Conservation (phyloP, 768 basidiomycete genomes). For the Suillus spraguei region DNA sequence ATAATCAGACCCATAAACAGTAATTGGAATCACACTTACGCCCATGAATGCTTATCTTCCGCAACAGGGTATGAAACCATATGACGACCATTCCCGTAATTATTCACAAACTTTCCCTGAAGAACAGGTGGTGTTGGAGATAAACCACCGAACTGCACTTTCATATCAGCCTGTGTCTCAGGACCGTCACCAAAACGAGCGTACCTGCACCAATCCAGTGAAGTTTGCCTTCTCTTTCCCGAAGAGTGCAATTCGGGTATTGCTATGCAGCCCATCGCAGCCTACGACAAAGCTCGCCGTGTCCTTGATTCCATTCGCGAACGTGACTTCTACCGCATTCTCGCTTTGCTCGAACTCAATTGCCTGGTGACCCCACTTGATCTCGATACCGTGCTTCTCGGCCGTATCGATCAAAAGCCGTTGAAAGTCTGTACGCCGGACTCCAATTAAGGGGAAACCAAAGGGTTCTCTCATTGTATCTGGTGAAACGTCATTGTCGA, state of each 20-base stretch:
- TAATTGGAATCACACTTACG: slow-evolving; percentile 27
- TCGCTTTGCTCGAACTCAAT: slow-evolving; percentile 33
- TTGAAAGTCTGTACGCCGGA: slow-evolving; percentile 35
- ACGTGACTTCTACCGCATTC: slow-evolving; percentile 32
- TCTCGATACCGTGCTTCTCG: slow-evolving; percentile 32
- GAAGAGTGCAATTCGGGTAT: slow-evolving; percentile 39
- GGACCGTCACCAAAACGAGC: slow-evolving; percentile 5
- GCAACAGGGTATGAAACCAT: slow-evolving; percentile 39
- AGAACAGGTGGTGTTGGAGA: slow-evolving; percentile 27
- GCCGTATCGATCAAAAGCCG: slow-evolving; percentile 34
- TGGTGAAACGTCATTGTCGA: slow-evolving; percentile 25
- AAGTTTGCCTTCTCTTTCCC: slow-evolving; percentile 39
- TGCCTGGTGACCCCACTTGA: slow-evolving; percentile 38
- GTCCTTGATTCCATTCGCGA: slow-evolving; percentile 38
- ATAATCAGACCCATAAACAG: background rate
- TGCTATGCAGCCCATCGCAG: slow-evolving; percentile 48
- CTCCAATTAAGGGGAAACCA: slow-evolving; percentile 34
- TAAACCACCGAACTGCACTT: slow-evolving; percentile 38
- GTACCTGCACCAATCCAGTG: slow-evolving; percentile 42
- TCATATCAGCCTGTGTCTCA: background rate
- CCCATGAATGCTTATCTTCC: slow-evolving; percentile 37
- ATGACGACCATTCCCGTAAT: slow-evolving; percentile 41
- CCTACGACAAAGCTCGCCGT: slow-evolving; percentile 43
- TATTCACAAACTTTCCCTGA: slow-evolving; percentile 26
- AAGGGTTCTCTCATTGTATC: slow-evolving; percentile 18